Conservation (phyloP, 2,329 filamentous ascomycete species). For the Paecilomyces niveus region DNA sequence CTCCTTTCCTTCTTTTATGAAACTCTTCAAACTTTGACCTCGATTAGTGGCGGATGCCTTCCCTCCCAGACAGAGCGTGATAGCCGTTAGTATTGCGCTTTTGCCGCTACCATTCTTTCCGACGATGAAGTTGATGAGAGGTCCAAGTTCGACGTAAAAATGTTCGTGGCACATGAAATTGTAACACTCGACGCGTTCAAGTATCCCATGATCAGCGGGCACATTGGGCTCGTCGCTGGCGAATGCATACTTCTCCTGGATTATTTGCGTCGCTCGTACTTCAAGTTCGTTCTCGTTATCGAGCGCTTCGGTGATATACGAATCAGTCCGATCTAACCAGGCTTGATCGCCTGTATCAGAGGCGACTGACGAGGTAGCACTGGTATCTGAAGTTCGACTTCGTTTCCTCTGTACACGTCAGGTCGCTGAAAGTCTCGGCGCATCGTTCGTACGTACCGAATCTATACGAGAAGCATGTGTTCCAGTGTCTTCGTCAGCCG, state of each 20-base stretch:
- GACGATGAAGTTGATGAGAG: slow-evolving; percentile 95
- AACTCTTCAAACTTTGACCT: slow-evolving; percentile 77
- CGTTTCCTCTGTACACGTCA: slow-evolving; percentile 32
- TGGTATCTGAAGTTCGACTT: slow-evolving; percentile 27
- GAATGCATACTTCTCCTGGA: slow-evolving; percentile 45
- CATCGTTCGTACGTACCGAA: slow-evolving; percentile 19
- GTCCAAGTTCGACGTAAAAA: slow-evolving; percentile 77
- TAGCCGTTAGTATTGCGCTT: slow-evolving; percentile 86
- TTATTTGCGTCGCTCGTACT: slow-evolving; percentile 56
- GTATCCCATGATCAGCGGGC: slow-evolving; percentile 74
- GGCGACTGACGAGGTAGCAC: slow-evolving; percentile 8
- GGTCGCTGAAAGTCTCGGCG: not conserved
- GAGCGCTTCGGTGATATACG: slow-evolving; percentile 14
- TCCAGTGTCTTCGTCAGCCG: slow-evolving; percentile 22
- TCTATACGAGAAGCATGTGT: slow-evolving; percentile 19
- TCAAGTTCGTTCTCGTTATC: slow-evolving; percentile 42
- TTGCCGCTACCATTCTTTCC: slow-evolving; percentile 97
- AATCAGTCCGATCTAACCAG: slow-evolving; percentile 4
- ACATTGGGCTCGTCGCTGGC: slow-evolving; percentile 58
- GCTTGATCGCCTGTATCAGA: slow-evolving; percentile 16
- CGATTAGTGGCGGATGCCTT: slow-evolving; percentile 92
- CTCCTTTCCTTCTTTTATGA: slow-evolving; percentile 84
- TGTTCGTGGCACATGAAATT: slow-evolving; percentile 96
- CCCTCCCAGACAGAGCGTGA: slow-evolving; percentile 89
- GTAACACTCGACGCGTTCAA: slow-evolving; percentile 76